Base-by-base conservation (phyloP, 2,329 filamentous ascomycete species). In the Cladosporium sp. region DNA sequence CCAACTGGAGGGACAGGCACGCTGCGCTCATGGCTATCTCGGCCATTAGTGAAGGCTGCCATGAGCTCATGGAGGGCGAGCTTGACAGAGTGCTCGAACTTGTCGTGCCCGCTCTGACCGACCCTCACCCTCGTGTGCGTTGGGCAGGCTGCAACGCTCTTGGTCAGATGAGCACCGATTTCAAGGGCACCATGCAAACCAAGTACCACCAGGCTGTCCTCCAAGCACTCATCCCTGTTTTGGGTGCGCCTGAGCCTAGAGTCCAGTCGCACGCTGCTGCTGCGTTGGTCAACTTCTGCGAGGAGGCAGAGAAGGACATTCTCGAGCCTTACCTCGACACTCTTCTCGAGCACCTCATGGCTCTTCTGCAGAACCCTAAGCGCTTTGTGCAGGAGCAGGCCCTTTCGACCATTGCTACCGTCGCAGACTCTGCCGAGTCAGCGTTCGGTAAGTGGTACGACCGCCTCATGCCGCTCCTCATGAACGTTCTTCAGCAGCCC, bases 111-210 rank as follows among this genome's bases (percentile, higher is more conserved):
- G 91, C 94, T 40, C 85, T 99, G 40, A 89, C 90, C 72, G 94
- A 99, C 75, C 86, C 91, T 46, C 95, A 99, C 76, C 91, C 95
- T 49, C 91, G 95, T 75, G 95, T 99, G 64, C 90, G 94, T 73
- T 99, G 96, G 89, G 95, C 95, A 62, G 95, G 93, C 37, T 99
- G 95, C 83, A 98, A 99, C 76, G 95, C 95, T 50, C 86, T 99
- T n/a, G 95, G 95, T 31, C 95, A 99, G 79, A 99, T 99, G 95
- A 98, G 94, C 81, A 99, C 95, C 35, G 95, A 99, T 76, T 99
- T 99, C 78, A 94, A 96, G 14, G 93, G 93, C 14, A 96, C 91
- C 12, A 98, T 99, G 94, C 95, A 99, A 79, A 91, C 92, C 71
- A 95, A 97, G 73, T 96, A 96, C 78, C 95, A 97, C 78, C 87